A percentile compares a stretch with the other conserved stretches of the same genome.
These are phyloP conservation scores for Lodderomyces orthopsilosis DNA, from an alignment of 1,139 yeast species.

Conservation along the genomic window DNA sequence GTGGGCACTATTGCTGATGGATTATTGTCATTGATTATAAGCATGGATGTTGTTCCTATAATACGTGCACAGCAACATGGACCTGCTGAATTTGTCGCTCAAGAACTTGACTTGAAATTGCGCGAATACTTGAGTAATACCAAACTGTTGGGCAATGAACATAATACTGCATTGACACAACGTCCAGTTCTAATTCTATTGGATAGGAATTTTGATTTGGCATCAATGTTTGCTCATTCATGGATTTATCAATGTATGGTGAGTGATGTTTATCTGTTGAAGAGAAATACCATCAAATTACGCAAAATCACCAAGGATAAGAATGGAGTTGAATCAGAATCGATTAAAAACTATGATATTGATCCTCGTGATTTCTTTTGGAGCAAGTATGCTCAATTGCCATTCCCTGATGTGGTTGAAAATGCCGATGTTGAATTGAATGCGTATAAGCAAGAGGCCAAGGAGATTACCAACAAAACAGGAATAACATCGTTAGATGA, in stretches of 20 bases:
- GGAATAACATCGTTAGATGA: slow-evolving; percentile 73
- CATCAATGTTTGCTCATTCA: slow-evolving; percentile 93
- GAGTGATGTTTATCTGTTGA: slow-evolving; percentile 81
- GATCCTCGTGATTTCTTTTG: slow-evolving; percentile 95
- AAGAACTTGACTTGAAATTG: slow-evolving; percentile 74
- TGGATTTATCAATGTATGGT: slow-evolving; percentile 98
- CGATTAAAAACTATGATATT: slow-evolving; percentile 67
- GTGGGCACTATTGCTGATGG: slow-evolving; percentile 78
- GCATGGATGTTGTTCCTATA: slow-evolving; percentile 78
- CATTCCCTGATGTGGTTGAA: slow-evolving; percentile 98
- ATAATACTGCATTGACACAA: slow-evolving; percentile 34
- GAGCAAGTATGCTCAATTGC: slow-evolving; percentile 77
- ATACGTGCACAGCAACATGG: slow-evolving; percentile 91
- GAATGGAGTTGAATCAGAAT: slow-evolving; percentile 19
- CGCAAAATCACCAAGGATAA: slow-evolving; percentile 38
- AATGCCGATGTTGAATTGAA: slow-evolving; percentile 84
- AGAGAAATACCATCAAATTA: slow-evolving; percentile 63
- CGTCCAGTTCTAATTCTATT: slow-evolving; percentile 77
- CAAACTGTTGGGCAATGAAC: slow-evolving; percentile 37
- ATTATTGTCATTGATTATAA: slow-evolving; percentile 72
- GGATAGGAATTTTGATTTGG: slow-evolving; percentile 86
- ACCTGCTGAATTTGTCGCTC: slow-evolving; percentile 92
- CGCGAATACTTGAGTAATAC: slow-evolving; percentile 83
- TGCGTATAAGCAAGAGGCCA: slow-evolving; percentile 81
- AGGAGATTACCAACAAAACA: slow-evolving; percentile 75